Evolutionary conservation across 1,139 yeast species (phyloP).

Genomic region (Yamadazyma sp.): DNA sequence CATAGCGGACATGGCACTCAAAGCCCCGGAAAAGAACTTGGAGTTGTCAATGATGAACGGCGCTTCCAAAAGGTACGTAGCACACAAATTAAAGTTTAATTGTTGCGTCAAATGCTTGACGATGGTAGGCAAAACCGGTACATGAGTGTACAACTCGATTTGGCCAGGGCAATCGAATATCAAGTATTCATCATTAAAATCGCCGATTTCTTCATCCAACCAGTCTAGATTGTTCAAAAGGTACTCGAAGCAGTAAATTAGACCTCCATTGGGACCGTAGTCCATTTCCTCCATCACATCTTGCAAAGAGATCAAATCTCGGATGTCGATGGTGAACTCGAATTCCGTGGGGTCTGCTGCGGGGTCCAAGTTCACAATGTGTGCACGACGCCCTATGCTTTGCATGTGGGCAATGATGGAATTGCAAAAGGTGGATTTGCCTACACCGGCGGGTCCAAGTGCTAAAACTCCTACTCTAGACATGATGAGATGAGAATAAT

Average conservation of each 20-base stretch:
- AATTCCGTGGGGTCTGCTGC: constrained; percentile 94
- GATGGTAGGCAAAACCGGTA: constrained; percentile 87
- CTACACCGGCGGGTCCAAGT: constrained; percentile 97
- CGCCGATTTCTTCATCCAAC: constrained; percentile 95
- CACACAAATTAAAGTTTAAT: constrained; percentile 84
- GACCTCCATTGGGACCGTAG: constrained; percentile 94
- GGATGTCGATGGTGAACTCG: constrained; percentile 89
- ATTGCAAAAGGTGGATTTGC: constrained; percentile 89
- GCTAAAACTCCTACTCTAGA: constrained; percentile 95
- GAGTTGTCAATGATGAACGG: constrained; percentile 88
- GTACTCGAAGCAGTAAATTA: constrained; percentile 88
- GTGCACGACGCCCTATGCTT: constrained; percentile 87
- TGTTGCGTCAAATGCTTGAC: constrained; percentile 79
- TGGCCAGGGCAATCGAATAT: constrained; percentile 99
- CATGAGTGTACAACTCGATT: constrained; percentile 91
- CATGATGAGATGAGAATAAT: constrained; percentile 46
- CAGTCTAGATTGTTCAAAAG: constrained; percentile 88
- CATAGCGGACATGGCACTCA: constrained; percentile 99
- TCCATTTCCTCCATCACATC: constrained; percentile 98
- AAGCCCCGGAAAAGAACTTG: constrained; percentile 92
- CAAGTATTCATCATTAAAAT: constrained; percentile 86
- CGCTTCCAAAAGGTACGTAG: constrained; percentile 88
- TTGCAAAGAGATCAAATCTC: constrained; percentile 85
- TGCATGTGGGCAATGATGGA: constrained; percentile 86
- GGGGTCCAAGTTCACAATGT: constrained; percentile 92